Evolutionary conservation across 2,329 filamentous ascomycete genomes (phyloP), one percentile per base, ranked within the genome.

Genomic region (Diaporthe amygdali): DNA sequence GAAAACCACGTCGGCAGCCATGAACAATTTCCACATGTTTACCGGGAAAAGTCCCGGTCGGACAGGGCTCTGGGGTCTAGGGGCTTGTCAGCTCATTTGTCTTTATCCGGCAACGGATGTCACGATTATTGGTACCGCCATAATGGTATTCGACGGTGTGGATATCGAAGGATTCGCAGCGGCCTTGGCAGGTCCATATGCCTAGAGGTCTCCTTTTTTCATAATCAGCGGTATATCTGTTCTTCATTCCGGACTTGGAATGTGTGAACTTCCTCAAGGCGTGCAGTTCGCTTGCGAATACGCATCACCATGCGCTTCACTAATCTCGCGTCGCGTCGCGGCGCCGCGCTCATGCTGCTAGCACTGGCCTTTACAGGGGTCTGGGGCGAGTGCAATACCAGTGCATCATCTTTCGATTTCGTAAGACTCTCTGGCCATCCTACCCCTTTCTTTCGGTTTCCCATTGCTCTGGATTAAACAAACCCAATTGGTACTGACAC

Each of bases 111-210:
- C 30, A 49, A 64, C 47, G 14, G 59, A 64, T 64, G 59, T 64
- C 30, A 64, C 59, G 20, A 44, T 64, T 44, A 64, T 64, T 37
- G 17, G 41, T 44, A 37, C 44, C 30, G 59, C 44, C 59, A 37
- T 37, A 37, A 27, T 64, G n/a, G 14, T 30, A 49, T 37, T 49
- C 22, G 44, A 22, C 15, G 20, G 2, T 34, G 59, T 63, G 59
- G 41, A 63, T 63, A 25, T 47, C 59, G 59, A 64, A 64, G 59
- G 59, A 64, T 64, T 64, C n/a, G 37, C 44, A 61, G 55, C n/a
- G 55, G 41, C n/a, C 59, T 64, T 64, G 59, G 59, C 59, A 30
- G 47, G 30, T 17, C 44, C 59, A 34, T 34, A 8, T 64, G 44
- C 59, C n/a, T 49, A 14, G 44, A 22, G 14, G 22, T 22, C 59